A percentile compares a stretch with the other conserved stretches of the same genome.
Conservation (phyloP, 257 asterid species). For the Solanum commersonii region DNA sequence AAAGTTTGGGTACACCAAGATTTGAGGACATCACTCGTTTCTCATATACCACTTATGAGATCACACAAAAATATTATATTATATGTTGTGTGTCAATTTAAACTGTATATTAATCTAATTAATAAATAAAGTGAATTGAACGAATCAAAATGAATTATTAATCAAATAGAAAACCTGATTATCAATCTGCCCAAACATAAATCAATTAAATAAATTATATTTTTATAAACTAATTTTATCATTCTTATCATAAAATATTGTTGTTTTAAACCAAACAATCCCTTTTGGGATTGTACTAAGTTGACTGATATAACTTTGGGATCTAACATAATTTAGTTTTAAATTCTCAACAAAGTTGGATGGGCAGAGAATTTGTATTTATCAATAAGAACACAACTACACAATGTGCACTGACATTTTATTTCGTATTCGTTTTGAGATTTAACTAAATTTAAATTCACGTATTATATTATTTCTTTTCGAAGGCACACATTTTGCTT, state of each 20-base stretch:
- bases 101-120: not conserved
- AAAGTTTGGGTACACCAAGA: not conserved
- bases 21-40: not conserved
- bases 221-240: not conserved
- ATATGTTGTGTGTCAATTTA: not conserved
- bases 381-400: not conserved
- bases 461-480: too few species aligned
- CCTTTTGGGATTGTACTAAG: not conserved
- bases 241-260: not conserved
- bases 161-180: not conserved
- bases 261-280: not conserved
- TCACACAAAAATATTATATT: not conserved
- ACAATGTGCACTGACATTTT: not conserved
- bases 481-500: too few species aligned
- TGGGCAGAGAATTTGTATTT: not conserved
- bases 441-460: not conserved
- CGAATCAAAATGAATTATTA: not conserved
- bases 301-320: conserved; percentile 29
- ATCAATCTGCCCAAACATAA: not conserved
- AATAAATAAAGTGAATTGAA: too few species aligned
- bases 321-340: conserved; percentile 1
- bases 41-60: not conserved
- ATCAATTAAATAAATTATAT: not conserved
- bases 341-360: not conserved
- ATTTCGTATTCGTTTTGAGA: not conserved